Base-by-base conservation (phyloP, 495 filamentous ascomycete species). In the Penicillium cinerascens region DNA sequence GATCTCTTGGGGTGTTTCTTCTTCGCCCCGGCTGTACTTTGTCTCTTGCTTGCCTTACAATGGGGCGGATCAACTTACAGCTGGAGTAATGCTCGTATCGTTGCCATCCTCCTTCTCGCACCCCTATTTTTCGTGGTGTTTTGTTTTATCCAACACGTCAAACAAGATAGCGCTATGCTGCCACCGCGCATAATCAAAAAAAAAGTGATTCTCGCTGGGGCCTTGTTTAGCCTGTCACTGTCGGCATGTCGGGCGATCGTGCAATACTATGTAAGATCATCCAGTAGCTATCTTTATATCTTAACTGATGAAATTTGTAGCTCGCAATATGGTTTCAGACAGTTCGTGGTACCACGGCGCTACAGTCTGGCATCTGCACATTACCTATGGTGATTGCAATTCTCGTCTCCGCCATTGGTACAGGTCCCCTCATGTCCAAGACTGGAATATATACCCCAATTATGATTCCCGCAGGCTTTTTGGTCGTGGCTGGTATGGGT, bases 401-500 rank as follows among this genome's bases (percentile, higher is more conserved):
- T 21, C 38, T 50, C 25, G 47, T 38, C 15, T 38, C 38, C 13
- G 42, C 42, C 39, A 42, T 50, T 38, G 13, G 42, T 17, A 38
- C 47, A 1, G 47, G 47, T 26, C 42, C 35, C 23, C 25, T 38
- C 2, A 50, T 39, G 10, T 38, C 47, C 25, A 26, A 7, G 23
- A 50, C 47, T 7, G 47, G 47, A 42, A 42, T 35, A 18, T 50
- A 50, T 39, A 50, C 47, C 22, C 47, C 47, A 15, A 42, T 50
- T 17, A 39, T 50, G 16, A 42, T 42, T 17, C 38, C 39, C n/a
- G 47, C 23, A 10, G 42, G 38, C 20, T 27, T 50, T 17, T 26
- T 50, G 2, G 42, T 50, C 26, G 33, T 39, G 3, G 35, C 42
- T 1, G 39, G 47, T 3, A 50, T 39, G 23, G 23, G 38, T 18